Evolutionary conservation across 2,329 filamentous ascomycete species (phyloP).

Genomic region (Apiospora hydei): DNA sequence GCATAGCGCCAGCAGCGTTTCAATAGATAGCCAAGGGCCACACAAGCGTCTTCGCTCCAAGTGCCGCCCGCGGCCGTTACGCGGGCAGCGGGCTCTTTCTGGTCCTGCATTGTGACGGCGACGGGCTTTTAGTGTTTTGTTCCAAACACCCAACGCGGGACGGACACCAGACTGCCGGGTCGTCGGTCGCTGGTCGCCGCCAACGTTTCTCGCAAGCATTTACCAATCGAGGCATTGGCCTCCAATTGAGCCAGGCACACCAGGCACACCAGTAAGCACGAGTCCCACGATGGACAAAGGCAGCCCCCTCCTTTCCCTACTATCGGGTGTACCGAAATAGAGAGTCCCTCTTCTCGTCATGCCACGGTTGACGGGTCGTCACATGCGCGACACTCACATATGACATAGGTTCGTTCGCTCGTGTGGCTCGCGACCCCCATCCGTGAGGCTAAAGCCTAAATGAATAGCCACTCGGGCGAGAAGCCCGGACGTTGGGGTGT

Average conservation of each 20-base stretch:
- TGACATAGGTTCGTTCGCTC: background rate
- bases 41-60: background rate
- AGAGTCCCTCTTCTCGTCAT: background rate
- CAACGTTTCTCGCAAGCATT: background rate
- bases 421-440: background rate
- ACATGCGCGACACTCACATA: background rate
- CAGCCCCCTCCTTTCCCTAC: background rate
- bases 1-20: slow-evolving; percentile 9
- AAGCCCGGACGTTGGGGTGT: background rate
- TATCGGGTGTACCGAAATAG: slow-evolving; percentile 6
- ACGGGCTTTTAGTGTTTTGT: background rate
- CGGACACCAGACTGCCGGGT: slow-evolving; percentile 13
- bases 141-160: background rate
- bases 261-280: background rate
- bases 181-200: slow-evolving; percentile 5
- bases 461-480: background rate
- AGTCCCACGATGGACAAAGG: background rate
- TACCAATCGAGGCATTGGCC: slow-evolving; percentile 5
- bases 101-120: background rate
- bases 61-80: background rate
- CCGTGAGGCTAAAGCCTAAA: background rate
- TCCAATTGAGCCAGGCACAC: background rate
- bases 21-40: background rate
- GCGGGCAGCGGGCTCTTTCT: background rate
- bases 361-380: background rate